Evolutionary conservation across 305 asterid species (phyloP).

Genomic region (Withania somnifera): DNA sequence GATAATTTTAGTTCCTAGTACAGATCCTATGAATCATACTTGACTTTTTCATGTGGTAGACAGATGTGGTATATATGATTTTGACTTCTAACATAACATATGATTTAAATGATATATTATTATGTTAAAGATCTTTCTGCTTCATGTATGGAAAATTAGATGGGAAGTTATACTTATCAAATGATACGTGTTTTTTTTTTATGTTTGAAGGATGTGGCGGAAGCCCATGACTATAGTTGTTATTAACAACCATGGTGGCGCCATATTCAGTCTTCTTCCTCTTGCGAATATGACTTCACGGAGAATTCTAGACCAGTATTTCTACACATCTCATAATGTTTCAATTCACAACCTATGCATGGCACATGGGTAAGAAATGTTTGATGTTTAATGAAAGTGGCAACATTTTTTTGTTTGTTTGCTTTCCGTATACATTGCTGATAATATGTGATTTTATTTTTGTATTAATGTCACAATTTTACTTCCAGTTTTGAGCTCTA

Average conservation of each 20-base stretch:
- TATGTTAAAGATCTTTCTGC: background rate
- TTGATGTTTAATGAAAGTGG: background rate
- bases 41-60: background rate
- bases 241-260: constrained; percentile 93
- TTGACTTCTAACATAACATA: background rate
- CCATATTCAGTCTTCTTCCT: constrained; percentile 94
- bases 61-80: background rate
- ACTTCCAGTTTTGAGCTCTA: background rate
- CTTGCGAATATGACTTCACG: constrained; percentile 49
- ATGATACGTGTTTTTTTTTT: background rate
- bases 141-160: background rate
- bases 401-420: background rate
- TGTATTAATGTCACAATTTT: background rate
- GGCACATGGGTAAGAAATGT: constrained; percentile 67
- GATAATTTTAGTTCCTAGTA: background rate
- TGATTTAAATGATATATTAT: background rate
- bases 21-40: background rate
- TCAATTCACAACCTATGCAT: constrained; percentile 59
- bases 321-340: constrained; percentile 87
- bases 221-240: constrained; percentile 84
- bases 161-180: background rate
- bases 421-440: background rate
- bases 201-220: constrained; percentile 44
- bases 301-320: constrained; percentile 63
- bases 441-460: background rate